These are phyloP conservation scores for Endothia cerciana DNA, from an alignment of 2,329 filamentous ascomycete species.

Conservation along the genomic window DNA sequence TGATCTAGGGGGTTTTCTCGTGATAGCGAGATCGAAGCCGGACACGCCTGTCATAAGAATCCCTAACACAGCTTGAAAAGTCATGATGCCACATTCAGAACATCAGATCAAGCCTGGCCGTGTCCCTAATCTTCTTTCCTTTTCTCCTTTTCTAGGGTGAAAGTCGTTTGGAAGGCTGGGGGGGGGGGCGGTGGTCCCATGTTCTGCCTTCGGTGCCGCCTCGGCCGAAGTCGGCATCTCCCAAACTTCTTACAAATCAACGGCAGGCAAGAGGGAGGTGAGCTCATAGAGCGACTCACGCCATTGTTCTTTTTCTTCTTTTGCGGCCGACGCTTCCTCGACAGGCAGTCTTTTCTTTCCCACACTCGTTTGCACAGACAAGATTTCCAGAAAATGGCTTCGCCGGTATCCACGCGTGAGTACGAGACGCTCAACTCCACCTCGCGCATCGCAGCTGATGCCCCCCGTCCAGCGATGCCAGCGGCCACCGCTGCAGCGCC, in stretches of 20 bases:
- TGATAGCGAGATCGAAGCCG: background rate
- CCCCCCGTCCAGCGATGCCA: conserved; percentile 20
- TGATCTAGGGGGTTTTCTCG: background rate
- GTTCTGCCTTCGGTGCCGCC: background rate
- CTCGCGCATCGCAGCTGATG: background rate
- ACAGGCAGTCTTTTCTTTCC: background rate
- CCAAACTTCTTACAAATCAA: conserved; percentile 28
- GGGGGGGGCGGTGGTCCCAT: too few relatives aligned
- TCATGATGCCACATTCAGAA: background rate
- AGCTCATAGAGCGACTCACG: conserved; percentile 22
- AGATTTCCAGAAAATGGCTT: conserved; percentile 17
- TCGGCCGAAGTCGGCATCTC: conserved; percentile 14
- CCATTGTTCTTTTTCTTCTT: conserved; percentile 9
- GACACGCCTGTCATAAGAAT: background rate
- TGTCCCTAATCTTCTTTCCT: background rate
- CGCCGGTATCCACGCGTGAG: conserved; percentile 24
- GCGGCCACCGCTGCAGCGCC: conserved; percentile 12
- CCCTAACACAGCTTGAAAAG: background rate
- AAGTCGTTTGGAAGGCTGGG: too few relatives aligned
- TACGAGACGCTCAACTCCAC: background rate
- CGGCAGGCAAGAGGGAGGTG: conserved; percentile 26
- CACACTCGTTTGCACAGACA: conserved; percentile 6
- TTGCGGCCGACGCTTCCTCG: background rate
- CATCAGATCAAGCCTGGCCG: background rate
- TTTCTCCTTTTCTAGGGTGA: background rate